phyloP scores from a whole-genome alignment of 345 rosid species.

The Salix suchowensis region DNA sequence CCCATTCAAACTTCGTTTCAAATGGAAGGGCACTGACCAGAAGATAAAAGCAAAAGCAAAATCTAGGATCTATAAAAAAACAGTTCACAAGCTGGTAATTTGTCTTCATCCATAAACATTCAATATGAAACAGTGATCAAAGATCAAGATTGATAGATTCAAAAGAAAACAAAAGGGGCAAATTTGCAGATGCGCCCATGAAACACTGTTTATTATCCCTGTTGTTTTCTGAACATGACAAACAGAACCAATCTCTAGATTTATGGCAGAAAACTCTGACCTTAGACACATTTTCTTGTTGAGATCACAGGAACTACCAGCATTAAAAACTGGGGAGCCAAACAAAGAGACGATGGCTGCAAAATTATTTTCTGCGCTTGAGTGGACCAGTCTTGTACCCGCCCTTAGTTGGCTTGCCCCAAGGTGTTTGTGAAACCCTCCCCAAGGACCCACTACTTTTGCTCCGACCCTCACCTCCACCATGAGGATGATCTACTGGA shows the following conservation, averaged over 20 bases:
- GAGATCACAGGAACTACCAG: background rate
- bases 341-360: background rate
- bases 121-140: too few species aligned
- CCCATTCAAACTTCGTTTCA: background rate
- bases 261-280: background rate
- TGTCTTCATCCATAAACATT: too few species aligned
- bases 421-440: slow-evolving; percentile 60
- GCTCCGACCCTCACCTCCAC: slow-evolving; percentile 94
- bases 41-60: background rate
- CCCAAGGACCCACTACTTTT: slow-evolving; percentile 76
- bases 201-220: background rate
- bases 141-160: background rate
- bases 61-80: background rate
- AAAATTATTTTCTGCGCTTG: background rate
- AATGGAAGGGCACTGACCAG: background rate
- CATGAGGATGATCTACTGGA: slow-evolving; percentile 93
- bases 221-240: background rate
- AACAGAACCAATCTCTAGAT: background rate
- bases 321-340: background rate
- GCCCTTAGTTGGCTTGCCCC: slow-evolving; percentile 89
- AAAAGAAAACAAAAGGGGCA: background rate
- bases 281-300: background rate
- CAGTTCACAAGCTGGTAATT: background rate
- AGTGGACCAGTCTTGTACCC: slow-evolving; percentile 23
- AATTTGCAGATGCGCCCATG: background rate